Percentiles rank a stretch among this genome's conserved stretches.
These are phyloP conservation scores for Saccharomyces hybrid DNA, from an alignment of 1,139 yeast species.

Conservation along the genomic window DNA sequence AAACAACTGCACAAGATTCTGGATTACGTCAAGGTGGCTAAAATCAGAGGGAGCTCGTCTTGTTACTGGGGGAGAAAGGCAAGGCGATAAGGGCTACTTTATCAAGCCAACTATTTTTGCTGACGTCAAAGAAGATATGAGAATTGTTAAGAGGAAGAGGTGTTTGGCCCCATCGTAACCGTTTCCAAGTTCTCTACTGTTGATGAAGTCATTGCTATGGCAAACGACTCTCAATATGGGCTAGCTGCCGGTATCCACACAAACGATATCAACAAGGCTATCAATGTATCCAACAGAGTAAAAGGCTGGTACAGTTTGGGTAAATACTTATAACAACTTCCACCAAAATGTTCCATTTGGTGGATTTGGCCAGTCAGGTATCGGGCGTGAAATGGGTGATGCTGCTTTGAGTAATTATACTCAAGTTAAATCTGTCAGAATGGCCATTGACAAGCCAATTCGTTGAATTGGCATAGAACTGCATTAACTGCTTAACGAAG, in stretches of 20 bases:
- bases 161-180: conserved; percentile 75
- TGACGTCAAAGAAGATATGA: conserved; percentile 59
- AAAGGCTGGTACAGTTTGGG: conserved; percentile 65
- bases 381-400: conserved; percentile 68
- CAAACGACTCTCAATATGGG: conserved; percentile 61
- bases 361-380: conserved; percentile 61
- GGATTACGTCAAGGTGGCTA: conserved; percentile 50
- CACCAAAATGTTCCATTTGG: conserved; percentile 49
- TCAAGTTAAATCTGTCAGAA: conserved; percentile 51
- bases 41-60: conserved; percentile 54
- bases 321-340: conserved; percentile 55
- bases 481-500: background rate
- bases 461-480: conserved; percentile 6
- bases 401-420: conserved; percentile 62
- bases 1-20: conserved; percentile 53
- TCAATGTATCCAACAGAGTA: conserved; percentile 52
- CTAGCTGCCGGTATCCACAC: conserved; percentile 71
- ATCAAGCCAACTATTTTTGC: conserved; percentile 73
- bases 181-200: conserved; percentile 55
- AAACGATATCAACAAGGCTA: conserved; percentile 46
- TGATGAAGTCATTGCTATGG: conserved; percentile 54
- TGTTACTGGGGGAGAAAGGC: conserved; percentile 56
- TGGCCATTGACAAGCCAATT: conserved; percentile 22
- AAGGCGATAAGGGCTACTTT: conserved; percentile 56
- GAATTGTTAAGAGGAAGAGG: conserved; percentile 65